A percentile compares a stretch with the other conserved stretches of the same genome.
phyloP scores from a whole-genome alignment of 176 grass and related monocot species.

The Pharus latifolius region DNA sequence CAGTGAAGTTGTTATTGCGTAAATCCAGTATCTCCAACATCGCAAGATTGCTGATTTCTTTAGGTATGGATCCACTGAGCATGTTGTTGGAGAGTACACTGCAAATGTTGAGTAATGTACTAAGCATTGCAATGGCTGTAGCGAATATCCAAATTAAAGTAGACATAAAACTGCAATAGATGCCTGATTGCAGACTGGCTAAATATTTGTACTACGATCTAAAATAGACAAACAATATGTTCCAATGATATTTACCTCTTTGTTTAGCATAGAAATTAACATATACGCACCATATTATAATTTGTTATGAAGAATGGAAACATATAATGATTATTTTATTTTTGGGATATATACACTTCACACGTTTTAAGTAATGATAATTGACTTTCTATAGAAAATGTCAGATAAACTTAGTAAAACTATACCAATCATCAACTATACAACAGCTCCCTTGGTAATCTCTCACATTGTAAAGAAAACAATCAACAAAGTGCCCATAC shows the following conservation, averaged over 20 bases:
- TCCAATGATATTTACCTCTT: background rate
- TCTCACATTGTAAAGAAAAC: background rate
- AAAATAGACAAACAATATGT: background rate
- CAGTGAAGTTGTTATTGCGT: conserved; percentile 66
- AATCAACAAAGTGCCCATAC: background rate
- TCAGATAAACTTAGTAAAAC: background rate
- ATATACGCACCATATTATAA: background rate
- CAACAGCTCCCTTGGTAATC: background rate
- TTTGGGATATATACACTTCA: conserved; percentile 9
- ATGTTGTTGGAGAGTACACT: conserved; percentile 77
- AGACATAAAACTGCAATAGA: background rate
- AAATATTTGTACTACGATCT: background rate
- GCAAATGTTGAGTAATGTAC: conserved; percentile 3
- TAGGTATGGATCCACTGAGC: conserved; percentile 66
- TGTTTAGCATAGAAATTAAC: background rate
- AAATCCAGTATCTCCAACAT: conserved; percentile 85
- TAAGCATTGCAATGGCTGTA: conserved; percentile 8
- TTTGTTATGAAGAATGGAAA: background rate
- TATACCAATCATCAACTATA: background rate
- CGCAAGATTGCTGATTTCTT: conserved; percentile 58
- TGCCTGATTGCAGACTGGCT: background rate
- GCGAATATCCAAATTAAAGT: background rate
- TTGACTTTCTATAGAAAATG: background rate
- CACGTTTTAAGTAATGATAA: background rate
- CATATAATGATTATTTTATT: background rate